Conservation (phyloP, 2,329 filamentous ascomycete genomes). For the Fusarium brachygibbosum region DNA sequence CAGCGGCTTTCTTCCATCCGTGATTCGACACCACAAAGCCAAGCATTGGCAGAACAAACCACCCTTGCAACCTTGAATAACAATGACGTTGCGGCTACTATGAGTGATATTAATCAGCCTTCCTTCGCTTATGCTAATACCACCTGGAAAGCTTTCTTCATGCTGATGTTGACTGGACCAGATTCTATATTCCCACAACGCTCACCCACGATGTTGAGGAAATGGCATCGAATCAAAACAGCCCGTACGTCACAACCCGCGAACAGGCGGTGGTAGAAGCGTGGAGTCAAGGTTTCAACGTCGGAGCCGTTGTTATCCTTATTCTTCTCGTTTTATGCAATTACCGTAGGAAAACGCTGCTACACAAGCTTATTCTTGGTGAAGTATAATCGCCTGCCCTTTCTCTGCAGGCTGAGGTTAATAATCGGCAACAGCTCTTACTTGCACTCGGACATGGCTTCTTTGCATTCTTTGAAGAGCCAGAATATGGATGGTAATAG, state of each 20-base stretch:
- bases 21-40: slow-evolving; percentile 26
- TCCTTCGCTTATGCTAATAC: background rate
- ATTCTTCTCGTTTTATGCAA: slow-evolving; percentile 30
- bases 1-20: slow-evolving; percentile 25
- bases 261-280: slow-evolving; percentile 32
- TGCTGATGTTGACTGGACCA: background rate
- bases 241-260: slow-evolving; percentile 26
- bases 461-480: slow-evolving; percentile 30
- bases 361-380: slow-evolving; percentile 36
- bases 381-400: slow-evolving; percentile 8
- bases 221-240: slow-evolving; percentile 25
- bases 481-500: slow-evolving; percentile 31
- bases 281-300: slow-evolving; percentile 33
- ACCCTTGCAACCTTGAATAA: slow-evolving; percentile 6
- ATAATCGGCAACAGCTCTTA: slow-evolving; percentile 3
- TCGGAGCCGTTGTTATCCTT: slow-evolving; percentile 21
- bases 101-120: slow-evolving; percentile 11
- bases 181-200: background rate
- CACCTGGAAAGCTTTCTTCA: background rate
- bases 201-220: slow-evolving; percentile 9
- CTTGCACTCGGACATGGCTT: slow-evolving; percentile 32
- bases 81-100: slow-evolving; percentile 18
- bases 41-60: slow-evolving; percentile 15
- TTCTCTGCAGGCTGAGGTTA: background rate
- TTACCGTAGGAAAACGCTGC: slow-evolving; percentile 24